Base-by-base conservation (phyloP, 305 asterid genomes). In the Fraxinus floribunda region DNA sequence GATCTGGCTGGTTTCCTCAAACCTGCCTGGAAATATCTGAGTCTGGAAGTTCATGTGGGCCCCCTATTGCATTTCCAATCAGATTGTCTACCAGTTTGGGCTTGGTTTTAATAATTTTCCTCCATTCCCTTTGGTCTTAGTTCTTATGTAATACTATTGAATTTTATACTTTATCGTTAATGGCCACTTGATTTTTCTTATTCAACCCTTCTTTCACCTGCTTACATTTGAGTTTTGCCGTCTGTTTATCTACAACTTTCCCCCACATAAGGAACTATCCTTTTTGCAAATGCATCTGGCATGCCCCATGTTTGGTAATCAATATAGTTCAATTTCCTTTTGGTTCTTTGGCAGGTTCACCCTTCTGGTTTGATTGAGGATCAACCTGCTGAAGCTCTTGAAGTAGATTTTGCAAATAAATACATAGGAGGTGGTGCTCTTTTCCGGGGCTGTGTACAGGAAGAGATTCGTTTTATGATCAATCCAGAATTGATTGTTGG, bases 391-490 rank as follows among this genome's bases (percentile, higher is more conserved):
- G 97, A 92, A 82, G 95, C 93, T 81, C 88, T 95, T 80, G 98
- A 94, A 88, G 97, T 93, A 49, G 99, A 94, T 88, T 94, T 95
- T 75, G 99, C 99, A 49, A 95, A 94, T 86, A 91, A 88, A 86
- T 90, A 82, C 87, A 81, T 95, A 29, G 99, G 99, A 71, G 99
- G 99, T 84, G 99, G 99, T 75, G 97, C 95, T 80, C 97, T 95
- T n/a, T 10, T 71, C 71, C 82, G 88, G 44, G 99, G 99, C 77
- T 94, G 98, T 86, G 93, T 95, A 60, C 99, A 95, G 91, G 99
- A 94, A 87, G 99, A 95, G 90, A 95, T 95, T 57, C 97, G 97
- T 81, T 94, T 94, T 90, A 91, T 95, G 99, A 92, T 94, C 88
- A 94, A 92, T 80, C 97, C 97, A 38, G 99, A 95, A 89, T 81